Conservation (phyloP, 306 rosid genomes). For the Glycyrrhiza uralensis region DNA sequence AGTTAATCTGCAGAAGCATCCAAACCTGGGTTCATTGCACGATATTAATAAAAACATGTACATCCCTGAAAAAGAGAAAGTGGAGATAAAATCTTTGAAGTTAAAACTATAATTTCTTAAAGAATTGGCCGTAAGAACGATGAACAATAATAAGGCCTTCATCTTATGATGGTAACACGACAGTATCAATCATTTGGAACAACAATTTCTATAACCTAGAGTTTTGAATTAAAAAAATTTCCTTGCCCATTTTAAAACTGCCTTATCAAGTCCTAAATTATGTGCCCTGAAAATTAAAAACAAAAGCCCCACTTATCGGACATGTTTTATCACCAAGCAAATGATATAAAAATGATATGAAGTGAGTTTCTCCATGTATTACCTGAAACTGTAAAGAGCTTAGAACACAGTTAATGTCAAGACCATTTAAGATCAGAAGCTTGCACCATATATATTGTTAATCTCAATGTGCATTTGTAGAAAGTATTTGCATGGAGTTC, state of each 20-base stretch:
- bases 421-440: background rate
- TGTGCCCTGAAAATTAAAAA: background rate
- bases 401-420: background rate
- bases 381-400: background rate
- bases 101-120: background rate
- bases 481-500: constrained; percentile 2
- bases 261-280: background rate
- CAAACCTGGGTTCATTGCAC: constrained; percentile 28
- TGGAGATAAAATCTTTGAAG: constrained; percentile 4
- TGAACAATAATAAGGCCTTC: background rate
- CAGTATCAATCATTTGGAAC: background rate
- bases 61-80: constrained; percentile 16
- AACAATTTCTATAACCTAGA: background rate
- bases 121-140: background rate
- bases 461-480: background rate
- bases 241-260: background rate
- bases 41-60: constrained; percentile 11
- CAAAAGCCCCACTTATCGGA: background rate
- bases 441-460: background rate
- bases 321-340: background rate
- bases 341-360: background rate
- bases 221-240: background rate
- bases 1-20: constrained; percentile 45
- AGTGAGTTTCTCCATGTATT: background rate
- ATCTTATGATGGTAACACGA: background rate